phyloP scores from a whole-genome alignment of 768 basidiomycete species.

The Podaxis sp. region DNA sequence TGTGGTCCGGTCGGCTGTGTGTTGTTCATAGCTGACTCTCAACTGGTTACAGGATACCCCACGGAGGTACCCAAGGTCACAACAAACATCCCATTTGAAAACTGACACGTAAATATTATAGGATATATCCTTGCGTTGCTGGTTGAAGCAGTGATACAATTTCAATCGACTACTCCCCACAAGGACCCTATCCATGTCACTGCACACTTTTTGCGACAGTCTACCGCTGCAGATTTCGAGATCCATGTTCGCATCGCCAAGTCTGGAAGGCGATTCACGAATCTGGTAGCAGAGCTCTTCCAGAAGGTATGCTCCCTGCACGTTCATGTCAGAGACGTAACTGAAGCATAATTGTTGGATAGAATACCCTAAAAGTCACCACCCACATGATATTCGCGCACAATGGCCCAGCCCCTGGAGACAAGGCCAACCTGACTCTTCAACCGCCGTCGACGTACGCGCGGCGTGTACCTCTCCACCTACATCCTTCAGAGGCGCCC shows the following conservation, averaged over 20 bases:
- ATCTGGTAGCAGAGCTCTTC: constrained; percentile 53
- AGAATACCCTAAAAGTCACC: constrained; percentile 45
- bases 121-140: constrained; percentile 57
- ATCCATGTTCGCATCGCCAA: constrained; percentile 46
- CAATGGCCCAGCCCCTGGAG: constrained; percentile 28
- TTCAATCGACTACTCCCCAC: constrained; percentile 45
- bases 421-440: constrained; percentile 27
- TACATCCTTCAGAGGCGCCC: constrained; percentile 42
- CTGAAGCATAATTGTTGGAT: neutral
- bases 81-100: neutral
- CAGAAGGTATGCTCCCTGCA: constrained; percentile 40
- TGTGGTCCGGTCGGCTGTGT: constrained; percentile 16
- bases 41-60: constrained; percentile 36
- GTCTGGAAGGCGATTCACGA: constrained; percentile 48
- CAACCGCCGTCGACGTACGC: constrained; percentile 54
- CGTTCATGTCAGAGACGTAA: neutral
- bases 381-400: constrained; percentile 55
- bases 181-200: constrained; percentile 56
- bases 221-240: constrained; percentile 36
- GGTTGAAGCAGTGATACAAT: constrained; percentile 47
- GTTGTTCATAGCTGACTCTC: constrained; percentile 2
- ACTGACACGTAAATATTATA: constrained; percentile 20
- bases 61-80: constrained; percentile 39
- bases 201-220: constrained; percentile 51
- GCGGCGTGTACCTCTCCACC: constrained; percentile 51